Base-by-base conservation (phyloP, 352 stramenopile genomes). In the Pythium volutum region DNA sequence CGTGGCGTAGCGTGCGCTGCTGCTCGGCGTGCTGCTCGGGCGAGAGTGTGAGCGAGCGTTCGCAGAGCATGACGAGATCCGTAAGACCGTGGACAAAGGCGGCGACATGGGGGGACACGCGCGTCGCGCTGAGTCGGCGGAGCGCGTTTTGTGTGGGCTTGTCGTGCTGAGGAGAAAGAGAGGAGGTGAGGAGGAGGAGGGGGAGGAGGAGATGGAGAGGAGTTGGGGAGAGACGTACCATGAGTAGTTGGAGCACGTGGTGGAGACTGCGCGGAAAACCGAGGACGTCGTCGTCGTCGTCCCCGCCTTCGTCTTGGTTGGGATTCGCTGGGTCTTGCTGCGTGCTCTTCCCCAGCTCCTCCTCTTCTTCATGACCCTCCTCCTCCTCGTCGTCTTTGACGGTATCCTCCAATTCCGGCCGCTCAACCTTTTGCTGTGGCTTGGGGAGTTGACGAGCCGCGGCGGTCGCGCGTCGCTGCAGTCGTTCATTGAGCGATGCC, bases 1-100 rank as follows among this genome's bases (percentile, higher is more conserved):
- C 77, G 27, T 89, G 80, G 15, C 74, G 66, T 22, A 89, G 56
- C 31, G 48, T 65, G 11, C 57, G 42, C 0, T 62, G 61, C 15
- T 66, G 59, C 18, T 46, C 52, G 26, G 81, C 80, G 66, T 86
- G 75, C 59, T 92, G 79, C 42, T 92, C 82, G 11, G 69, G 66
- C 34, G 69, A 86, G 11, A 79, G 80, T 31, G 63, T 67, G 22
- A 89, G 53, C 20, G 62, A 51, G 7, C 60, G 69, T 27, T 85
- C 76, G 16, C 69, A 69, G 46, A 71, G 66, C 23, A 79, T 74
- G 29, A 71, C 66, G 14, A 87, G 54, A 43, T 87, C 68, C 20
- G 70, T 73, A 55, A 77, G 77, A 11, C 45, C 58, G 22, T 77
- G 58, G 10, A 71, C 58, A 26, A 88, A 77, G 7, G 22, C 50